Evolutionary conservation across 257 asterid species (phyloP), one percentile per base, ranked within the genome.

Genomic region (Euphrasia confusa): DNA sequence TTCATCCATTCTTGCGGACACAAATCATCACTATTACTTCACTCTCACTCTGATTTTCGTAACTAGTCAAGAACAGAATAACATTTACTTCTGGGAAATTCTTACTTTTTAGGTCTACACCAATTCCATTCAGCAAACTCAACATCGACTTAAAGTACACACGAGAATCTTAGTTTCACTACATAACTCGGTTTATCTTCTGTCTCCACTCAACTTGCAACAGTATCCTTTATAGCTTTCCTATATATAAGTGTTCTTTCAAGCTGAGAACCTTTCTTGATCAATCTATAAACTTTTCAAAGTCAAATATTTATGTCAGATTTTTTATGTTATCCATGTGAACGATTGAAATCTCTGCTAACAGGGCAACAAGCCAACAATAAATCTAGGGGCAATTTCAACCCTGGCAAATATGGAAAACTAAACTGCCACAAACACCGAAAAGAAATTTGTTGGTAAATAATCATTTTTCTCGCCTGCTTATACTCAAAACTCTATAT

Each of bases 81-180:
- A 15, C 64, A 14, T 60, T 35, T 14, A n/a, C 1, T 8, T 33
- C 40, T 5, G 10, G 48, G 11, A 2, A 58, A 10, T 54, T 4
- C 14, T 54, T 54, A 8, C 3, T 54, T 13, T 35, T 14, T 12
- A 58, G 40, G 28, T 35, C 62, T 30, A 17, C 48, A 58, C 18
- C 27, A 30, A n/a, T 44, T 57, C 48, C 14, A 12, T 58, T 58
- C 63, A 32, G 14, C 32, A 42, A 58, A 7, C 37, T 58, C 48
- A n/a, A 58, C 13, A 58, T 44, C 59, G 26, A 26, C 59, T 54
- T 54, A 27, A 24, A 54, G 32, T 54, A 54, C 37, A 53, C 4
- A 10, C 35, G n/a, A 54, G 37, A 54, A 24, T 27, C 35, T 50
- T 50, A 6, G 56, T 17, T 17, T 50, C 42, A 37, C 5, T 13